A percentile compares a stretch with the other conserved stretches of the same genome.
Conservation (phyloP, 2,329 filamentous ascomycete genomes). For the Keithomyces neogunnii region DNA sequence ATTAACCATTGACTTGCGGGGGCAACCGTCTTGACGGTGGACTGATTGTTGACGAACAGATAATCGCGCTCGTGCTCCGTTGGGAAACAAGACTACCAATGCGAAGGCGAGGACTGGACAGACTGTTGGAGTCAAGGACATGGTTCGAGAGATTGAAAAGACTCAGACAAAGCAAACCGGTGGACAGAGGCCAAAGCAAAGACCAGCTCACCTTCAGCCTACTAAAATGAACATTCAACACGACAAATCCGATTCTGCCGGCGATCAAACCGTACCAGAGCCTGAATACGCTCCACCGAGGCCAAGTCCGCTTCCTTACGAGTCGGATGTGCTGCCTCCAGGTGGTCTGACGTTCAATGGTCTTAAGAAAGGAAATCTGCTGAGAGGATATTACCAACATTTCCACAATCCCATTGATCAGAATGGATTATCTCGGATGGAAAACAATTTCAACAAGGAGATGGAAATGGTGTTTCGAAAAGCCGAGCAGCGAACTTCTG, state of each 20-base stretch:
- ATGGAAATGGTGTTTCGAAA: slow-evolving; percentile 43
- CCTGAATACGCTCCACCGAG: slow-evolving; percentile 85
- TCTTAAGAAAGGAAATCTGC: slow-evolving; percentile 48
- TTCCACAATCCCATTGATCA: slow-evolving; percentile 59
- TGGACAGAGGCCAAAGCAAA: slow-evolving; percentile 50
- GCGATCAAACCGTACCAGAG: slow-evolving; percentile 67
- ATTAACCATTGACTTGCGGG: background rate
- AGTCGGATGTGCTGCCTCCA: slow-evolving; percentile 59
- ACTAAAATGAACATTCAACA: slow-evolving; percentile 57
- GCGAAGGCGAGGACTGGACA: slow-evolving; percentile 67
- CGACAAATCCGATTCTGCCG: slow-evolving; percentile 33
- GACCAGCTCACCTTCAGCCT: slow-evolving; percentile 40
- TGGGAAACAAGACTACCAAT: slow-evolving; percentile 95
- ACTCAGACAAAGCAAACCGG: slow-evolving; percentile 51
- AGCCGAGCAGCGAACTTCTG: slow-evolving; percentile 59
- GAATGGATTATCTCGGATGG: slow-evolving; percentile 54
- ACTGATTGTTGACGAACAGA: slow-evolving; percentile 14
- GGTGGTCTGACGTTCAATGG: slow-evolving; percentile 47
- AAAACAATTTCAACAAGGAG: slow-evolving; percentile 50
- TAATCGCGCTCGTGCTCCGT: slow-evolving; percentile 60
- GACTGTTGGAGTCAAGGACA: slow-evolving; percentile 54
- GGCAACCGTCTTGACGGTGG: background rate
- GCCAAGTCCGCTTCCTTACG: slow-evolving; percentile 55
- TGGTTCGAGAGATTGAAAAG: slow-evolving; percentile 52
- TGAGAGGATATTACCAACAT: slow-evolving; percentile 53